Evolutionary conservation across 441 rosid species (phyloP), one percentile per base, ranked within the genome.

Genomic region (Sinapis alba): DNA sequence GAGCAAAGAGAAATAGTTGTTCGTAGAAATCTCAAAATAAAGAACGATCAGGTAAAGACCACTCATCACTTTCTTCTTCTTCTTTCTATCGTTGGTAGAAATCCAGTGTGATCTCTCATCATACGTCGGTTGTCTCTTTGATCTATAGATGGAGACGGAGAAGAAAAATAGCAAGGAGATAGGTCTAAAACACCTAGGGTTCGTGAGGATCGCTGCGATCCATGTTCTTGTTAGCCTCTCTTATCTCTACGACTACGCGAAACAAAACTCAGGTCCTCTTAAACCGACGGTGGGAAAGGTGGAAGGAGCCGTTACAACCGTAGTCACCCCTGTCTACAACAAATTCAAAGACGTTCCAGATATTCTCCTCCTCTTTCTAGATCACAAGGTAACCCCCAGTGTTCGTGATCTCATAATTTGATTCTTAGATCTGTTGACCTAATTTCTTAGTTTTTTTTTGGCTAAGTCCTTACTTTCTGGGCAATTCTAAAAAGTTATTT

Each of bases 251-350:
- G 82, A 82, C 6, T 86, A 83, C 83, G 95, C 92, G 1, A 95
- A 92, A 77, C 80, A 76, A 62, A 92, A 86, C 84, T 91, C 93
- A 1, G 99, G 96, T 13, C 90, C 96, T 6, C 79, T 93, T 56
- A 85, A 86, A 72, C 80, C 98, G 13, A 67, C 97, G 0, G 89
- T 92, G 9, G 87, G 80, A 0, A 84, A 86, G 5, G 96, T 88
- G 0, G 98, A 92, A 78, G 83, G 84, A 2, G 86, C 92, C 19
- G 95, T 92, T 21, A 79, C 88, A 16, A n/a, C 96, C 74, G 85
- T 88, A 38, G 83, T 91, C 6, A 76, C 82, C 5, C 99, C 99
- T 1, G 93, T 92, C 30, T 89, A 80, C 74, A 68, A 82, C 32
- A 91, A 85, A 74, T 61, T 87, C 58, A 87, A 85, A 54, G 81